Conservation (phyloP, 768 basidiomycete species). For the Strobilomyces confusus region DNA sequence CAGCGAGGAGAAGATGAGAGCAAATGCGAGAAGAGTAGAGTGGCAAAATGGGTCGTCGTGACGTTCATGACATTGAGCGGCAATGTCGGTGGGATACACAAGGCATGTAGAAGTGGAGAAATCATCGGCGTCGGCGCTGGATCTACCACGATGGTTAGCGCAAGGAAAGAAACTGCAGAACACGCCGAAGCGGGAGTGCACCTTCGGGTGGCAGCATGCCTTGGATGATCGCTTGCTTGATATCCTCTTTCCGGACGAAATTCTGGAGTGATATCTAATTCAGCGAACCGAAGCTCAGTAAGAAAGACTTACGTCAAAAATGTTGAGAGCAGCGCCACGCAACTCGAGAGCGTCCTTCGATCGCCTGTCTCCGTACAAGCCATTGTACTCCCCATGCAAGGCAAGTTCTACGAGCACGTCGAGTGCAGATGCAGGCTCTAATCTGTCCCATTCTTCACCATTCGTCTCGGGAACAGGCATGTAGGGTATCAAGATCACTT, state of each 20-base stretch:
- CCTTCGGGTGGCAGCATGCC: constrained; percentile 67
- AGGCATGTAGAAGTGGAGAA: constrained; percentile 67
- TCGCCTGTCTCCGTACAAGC: constrained; percentile 53
- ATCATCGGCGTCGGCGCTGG: constrained; percentile 41
- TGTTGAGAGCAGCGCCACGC: constrained; percentile 68
- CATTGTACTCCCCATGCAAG: constrained; percentile 85
- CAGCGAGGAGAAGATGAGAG: constrained; percentile 62
- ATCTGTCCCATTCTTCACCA: constrained; percentile 90
- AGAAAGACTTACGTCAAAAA: constrained; percentile 70
- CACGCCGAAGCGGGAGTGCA: constrained; percentile 6
- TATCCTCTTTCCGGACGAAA: constrained; percentile 71
- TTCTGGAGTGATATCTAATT: constrained; percentile 42
- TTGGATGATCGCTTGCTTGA: constrained; percentile 63
- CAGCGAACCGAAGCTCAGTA: neutral
- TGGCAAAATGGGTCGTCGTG: constrained; percentile 68
- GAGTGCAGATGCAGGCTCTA: constrained; percentile 76
- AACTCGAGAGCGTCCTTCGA: constrained; percentile 67
- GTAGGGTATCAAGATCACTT: constrained; percentile 67
- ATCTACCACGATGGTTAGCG: constrained; percentile 11
- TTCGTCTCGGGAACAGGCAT: constrained; percentile 77
- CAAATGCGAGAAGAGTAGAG: constrained; percentile 76
- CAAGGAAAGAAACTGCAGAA: neutral
- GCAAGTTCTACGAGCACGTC: constrained; percentile 79
- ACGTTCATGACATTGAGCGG: constrained; percentile 54
- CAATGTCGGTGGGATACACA: constrained; percentile 58